phyloP scores from a whole-genome alignment of 306 rosid species.

The Chamaecrista fasciculata region DNA sequence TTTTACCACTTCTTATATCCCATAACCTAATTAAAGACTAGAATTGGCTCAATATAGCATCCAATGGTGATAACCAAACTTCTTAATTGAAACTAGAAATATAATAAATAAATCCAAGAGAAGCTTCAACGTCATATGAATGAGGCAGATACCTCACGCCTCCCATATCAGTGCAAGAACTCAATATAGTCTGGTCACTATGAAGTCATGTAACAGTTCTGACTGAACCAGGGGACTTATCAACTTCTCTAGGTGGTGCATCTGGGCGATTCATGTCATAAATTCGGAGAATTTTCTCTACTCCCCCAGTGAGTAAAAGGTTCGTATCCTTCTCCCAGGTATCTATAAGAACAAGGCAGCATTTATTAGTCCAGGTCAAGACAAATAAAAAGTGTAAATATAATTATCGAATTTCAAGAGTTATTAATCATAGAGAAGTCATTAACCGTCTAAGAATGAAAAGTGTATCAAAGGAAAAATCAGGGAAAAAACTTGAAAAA shows the following conservation, averaged over 20 bases:
- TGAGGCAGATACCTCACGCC: conserved; percentile 74
- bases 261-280: conserved; percentile 93
- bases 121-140: too few relatives aligned
- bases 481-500: too few relatives aligned
- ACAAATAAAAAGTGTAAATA: too few relatives aligned
- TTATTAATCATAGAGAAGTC: too few relatives aligned
- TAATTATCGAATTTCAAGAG: too few relatives aligned
- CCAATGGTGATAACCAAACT: neutral
- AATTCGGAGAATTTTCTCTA: conserved; percentile 87
- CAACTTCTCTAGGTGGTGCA: conserved; percentile 93
- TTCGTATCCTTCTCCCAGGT: conserved; percentile 67
- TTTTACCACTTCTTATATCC: conserved; percentile 92
- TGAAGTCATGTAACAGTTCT: conserved; percentile 97
- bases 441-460: too few relatives aligned
- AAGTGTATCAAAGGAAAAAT: too few relatives aligned
- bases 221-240: conserved; percentile 91
- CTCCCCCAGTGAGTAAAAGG: conserved; percentile 90
- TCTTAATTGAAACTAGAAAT: neutral
- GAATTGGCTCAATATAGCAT: conserved; percentile 23
- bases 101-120: too few relatives aligned
- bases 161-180: conserved; percentile 94
- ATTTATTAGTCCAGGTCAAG: too few relatives aligned
- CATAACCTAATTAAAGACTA: conserved; percentile 60
- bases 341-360: too few relatives aligned
- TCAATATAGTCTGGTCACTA: conserved; percentile 91